These are phyloP conservation scores for Talaromyces sp. DNA, from an alignment of 2,329 filamentous ascomycete species.

Conservation along the genomic window DNA sequence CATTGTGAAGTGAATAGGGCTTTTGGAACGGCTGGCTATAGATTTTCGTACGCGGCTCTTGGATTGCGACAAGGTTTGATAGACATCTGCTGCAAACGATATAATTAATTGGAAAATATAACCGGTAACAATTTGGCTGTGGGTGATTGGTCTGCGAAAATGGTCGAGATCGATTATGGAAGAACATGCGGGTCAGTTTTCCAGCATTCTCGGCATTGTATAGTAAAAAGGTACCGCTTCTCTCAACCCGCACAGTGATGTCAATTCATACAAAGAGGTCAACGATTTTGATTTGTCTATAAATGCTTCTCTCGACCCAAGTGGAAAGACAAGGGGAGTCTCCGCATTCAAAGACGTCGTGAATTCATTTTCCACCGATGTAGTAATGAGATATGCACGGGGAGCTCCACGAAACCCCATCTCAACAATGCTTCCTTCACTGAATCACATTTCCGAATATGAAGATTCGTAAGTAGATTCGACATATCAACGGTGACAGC, in stretches of 20 bases:
- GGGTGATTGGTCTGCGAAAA: not conserved
- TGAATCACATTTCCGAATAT: not conserved
- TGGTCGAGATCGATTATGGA: not conserved
- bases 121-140: not conserved
- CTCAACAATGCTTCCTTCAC: not conserved
- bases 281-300: not conserved
- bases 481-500: not conserved
- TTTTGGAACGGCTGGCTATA: not conserved
- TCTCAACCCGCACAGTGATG: conserved; percentile 2
- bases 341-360: not conserved
- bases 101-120: not conserved
- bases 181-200: not conserved
- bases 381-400: not conserved
- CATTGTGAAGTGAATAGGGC: not conserved
- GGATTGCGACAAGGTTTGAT: not conserved
- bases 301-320: conserved; percentile 1
- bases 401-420: not conserved
- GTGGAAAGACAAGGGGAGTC: not conserved
- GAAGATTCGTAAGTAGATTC: not conserved
- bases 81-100: not conserved
- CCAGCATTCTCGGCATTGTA: not conserved
- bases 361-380: not conserved
- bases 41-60: not conserved
- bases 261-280: not conserved
- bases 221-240: not conserved